Evolutionary conservation across 73 alveolate genomes (phyloP).

Genomic region (Paraurostyla sp.): DNA sequence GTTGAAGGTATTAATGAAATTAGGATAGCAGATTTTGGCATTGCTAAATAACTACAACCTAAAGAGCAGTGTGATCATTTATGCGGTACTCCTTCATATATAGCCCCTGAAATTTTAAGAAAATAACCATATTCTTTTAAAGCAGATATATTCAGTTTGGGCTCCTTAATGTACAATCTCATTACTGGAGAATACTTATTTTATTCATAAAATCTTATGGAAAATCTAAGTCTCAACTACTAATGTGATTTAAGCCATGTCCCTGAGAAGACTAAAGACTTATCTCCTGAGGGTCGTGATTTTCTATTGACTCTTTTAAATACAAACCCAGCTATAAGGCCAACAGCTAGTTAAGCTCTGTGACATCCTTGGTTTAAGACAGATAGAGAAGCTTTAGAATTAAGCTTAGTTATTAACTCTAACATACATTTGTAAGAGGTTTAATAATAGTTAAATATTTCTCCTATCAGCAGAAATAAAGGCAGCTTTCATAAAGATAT

Average conservation of each 20-base stretch:
- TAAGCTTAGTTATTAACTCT: background rate
- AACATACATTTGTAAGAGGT: too few relatives aligned
- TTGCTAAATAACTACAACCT: too few relatives aligned
- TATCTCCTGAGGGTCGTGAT: background rate
- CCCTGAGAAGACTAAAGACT: background rate
- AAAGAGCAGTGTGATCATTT: too few relatives aligned
- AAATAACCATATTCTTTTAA: background rate
- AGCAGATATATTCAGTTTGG: background rate
- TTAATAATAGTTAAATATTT: too few relatives aligned
- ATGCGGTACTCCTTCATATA: slow-evolving; percentile 68
- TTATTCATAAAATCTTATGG: background rate
- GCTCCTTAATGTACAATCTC: background rate
- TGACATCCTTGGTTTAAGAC: slow-evolving; percentile 7
- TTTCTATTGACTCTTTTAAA: background rate
- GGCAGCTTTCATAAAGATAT: too few relatives aligned
- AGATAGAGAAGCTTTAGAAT: background rate
- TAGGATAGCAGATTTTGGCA: too few relatives aligned
- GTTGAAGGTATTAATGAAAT: too few relatives aligned
- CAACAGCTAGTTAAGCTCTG: background rate
- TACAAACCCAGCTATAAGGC: background rate
- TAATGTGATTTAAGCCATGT: background rate
- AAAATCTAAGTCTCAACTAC: background rate
- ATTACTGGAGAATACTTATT: background rate
- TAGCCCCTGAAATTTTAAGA: slow-evolving; percentile 62
- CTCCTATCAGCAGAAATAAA: too few relatives aligned